phyloP scores from a whole-genome alignment of 306 rosid genomes.

The Cicer chorassanicum region DNA sequence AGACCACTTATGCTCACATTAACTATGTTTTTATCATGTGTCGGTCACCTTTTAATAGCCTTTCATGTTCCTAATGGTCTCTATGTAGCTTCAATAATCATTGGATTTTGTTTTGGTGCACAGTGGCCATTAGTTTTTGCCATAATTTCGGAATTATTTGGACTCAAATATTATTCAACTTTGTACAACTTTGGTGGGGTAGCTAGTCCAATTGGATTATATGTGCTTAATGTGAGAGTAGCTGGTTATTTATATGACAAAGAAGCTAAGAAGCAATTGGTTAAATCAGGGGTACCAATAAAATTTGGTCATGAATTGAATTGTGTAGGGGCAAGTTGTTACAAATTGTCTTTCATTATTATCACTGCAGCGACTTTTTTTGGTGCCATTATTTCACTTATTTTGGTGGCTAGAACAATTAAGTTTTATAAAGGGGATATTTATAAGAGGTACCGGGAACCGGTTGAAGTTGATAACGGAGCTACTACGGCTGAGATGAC shows the following conservation, averaged over 20 bases:
- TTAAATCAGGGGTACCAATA: slow-evolving; percentile 20
- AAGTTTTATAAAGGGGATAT: slow-evolving; percentile 56
- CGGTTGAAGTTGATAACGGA: background rate
- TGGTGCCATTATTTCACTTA: slow-evolving; percentile 50
- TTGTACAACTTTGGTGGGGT: slow-evolving; percentile 72
- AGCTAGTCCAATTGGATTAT: slow-evolving; percentile 70
- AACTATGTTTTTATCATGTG: slow-evolving; percentile 54
- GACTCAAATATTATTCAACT: slow-evolving; percentile 80
- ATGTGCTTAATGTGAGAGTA: slow-evolving; percentile 50
- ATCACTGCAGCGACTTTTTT: slow-evolving; percentile 48
- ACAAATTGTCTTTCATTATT: slow-evolving; percentile 49
- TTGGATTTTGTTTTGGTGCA: slow-evolving; percentile 83
- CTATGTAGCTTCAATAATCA: slow-evolving; percentile 62
- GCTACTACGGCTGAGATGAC: slow-evolving; percentile 21
- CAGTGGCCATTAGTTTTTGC: slow-evolving; percentile 86
- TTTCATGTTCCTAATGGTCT: slow-evolving; percentile 53
- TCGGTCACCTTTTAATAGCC: slow-evolving; percentile 60
- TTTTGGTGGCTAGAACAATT: slow-evolving; percentile 59
- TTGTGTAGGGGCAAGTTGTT: slow-evolving; percentile 53
- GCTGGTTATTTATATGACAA: slow-evolving; percentile 57
- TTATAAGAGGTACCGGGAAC: slow-evolving; percentile 47
- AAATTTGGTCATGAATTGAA: slow-evolving; percentile 39
- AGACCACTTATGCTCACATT: slow-evolving; percentile 59
- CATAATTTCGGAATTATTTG: slow-evolving; percentile 80
- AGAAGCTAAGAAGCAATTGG: slow-evolving; percentile 51